phyloP scores from a whole-genome alignment of 352 stramenopile species.

The Pythium rhizo-oryzae region DNA sequence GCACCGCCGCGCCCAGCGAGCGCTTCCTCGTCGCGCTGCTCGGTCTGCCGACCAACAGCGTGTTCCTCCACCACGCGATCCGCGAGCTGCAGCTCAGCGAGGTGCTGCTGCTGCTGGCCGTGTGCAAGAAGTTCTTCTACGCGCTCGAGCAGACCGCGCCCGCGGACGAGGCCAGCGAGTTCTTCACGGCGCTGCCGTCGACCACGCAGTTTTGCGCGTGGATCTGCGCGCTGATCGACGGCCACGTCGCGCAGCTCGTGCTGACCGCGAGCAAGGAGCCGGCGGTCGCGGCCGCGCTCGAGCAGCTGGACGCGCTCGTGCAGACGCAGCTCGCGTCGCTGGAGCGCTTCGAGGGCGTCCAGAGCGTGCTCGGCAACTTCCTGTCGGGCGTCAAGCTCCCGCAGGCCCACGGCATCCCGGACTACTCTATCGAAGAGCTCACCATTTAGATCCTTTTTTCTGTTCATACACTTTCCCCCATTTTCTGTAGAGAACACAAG shows the following conservation, averaged over 20 bases:
- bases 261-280: constrained; percentile 55
- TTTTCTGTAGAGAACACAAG: neutral
- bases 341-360: constrained; percentile 65
- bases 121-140: constrained; percentile 75
- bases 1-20: constrained; percentile 39
- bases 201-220: constrained; percentile 61
- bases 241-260: constrained; percentile 68
- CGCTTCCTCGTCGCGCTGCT: constrained; percentile 63
- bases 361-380: constrained; percentile 81
- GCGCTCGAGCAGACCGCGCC: constrained; percentile 36
- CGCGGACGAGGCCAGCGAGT: constrained; percentile 22
- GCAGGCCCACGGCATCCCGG: constrained; percentile 57
- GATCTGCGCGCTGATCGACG: constrained; percentile 78
- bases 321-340: constrained; percentile 54
- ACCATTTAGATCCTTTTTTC: constrained; percentile 40
- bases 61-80: constrained; percentile 83
- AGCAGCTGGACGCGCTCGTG: constrained; percentile 59
- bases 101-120: constrained; percentile 63
- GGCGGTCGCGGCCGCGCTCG: constrained; percentile 40
- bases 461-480: constrained; percentile 8
- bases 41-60: constrained; percentile 59
- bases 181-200: constrained; percentile 39
- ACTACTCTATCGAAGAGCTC: constrained; percentile 84
- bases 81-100: constrained; percentile 68
- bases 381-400: constrained; percentile 71